Conservation (phyloP, 306 rosid species). For the Medicago truncatula region DNA sequence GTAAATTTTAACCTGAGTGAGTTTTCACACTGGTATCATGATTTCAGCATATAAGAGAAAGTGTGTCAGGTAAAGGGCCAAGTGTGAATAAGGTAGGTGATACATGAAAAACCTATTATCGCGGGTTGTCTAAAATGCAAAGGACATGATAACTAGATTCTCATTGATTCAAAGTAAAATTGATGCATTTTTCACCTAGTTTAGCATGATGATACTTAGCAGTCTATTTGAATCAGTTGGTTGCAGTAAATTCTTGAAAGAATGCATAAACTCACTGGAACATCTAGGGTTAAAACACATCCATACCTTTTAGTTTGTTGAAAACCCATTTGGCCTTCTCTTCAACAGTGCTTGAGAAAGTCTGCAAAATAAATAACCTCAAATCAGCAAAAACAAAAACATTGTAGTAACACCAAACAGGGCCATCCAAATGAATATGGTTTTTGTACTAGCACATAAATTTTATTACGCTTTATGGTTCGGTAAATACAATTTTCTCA, state of each 20-base stretch:
- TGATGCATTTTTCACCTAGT: conserved; percentile 15
- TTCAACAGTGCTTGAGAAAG: conserved; percentile 87
- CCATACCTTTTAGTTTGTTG: conserved; percentile 90
- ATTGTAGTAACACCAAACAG: conserved; percentile 29
- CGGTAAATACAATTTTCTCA: neutral
- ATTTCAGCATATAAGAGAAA: conserved; percentile 3
- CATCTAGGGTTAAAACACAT: neutral
- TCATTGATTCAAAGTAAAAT: neutral
- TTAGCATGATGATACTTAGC: neutral
- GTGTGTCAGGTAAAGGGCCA: conserved; percentile 4
- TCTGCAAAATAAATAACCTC: conserved; percentile 55
- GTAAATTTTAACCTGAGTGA: neutral
- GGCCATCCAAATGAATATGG: neutral
- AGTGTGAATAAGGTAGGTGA: neutral
- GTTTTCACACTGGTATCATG: neutral
- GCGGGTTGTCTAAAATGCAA: conserved; percentile 6
- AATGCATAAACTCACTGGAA: neutral
- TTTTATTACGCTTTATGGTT: neutral
- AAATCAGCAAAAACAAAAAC: conserved; percentile 18
- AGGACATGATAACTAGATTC: conserved; percentile 13
- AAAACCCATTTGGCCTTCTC: conserved; percentile 98
- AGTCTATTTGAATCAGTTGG: neutral
- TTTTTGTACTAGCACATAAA: neutral
- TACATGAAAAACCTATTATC: neutral
- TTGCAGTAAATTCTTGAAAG: conserved; percentile 2